A percentile compares a stretch with the other conserved stretches of the same genome.
Evolutionary conservation across 1,284 basidiomycete species (phyloP).

Genomic region (Ganoderma lucidum): DNA sequence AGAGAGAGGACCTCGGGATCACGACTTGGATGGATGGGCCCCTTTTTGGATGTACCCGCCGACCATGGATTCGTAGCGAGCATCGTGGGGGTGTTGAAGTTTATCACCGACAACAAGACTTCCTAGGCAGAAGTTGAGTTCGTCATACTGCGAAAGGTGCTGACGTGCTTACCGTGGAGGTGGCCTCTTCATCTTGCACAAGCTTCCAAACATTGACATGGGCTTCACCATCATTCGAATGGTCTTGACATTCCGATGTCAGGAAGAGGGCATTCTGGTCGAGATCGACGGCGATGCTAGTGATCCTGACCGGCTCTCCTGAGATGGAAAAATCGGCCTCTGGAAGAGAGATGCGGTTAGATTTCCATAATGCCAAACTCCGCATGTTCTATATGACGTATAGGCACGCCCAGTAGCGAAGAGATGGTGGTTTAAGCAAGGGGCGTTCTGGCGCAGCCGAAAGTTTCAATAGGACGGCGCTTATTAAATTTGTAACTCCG

Average conservation of each 20-base stretch:
- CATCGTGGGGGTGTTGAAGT: slow-evolving; percentile 35
- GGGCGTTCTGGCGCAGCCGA: not conserved
- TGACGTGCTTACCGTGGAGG: not conserved
- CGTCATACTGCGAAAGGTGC: not conserved
- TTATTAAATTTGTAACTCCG: not conserved
- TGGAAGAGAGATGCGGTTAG: not conserved
- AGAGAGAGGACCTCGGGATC: slow-evolving; percentile 41
- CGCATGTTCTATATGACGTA: slow-evolving; percentile 9
- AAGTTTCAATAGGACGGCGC: not conserved
- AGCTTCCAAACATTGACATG: slow-evolving; percentile 51
- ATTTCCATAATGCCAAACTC: slow-evolving; percentile 15
- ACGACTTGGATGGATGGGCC: not conserved
- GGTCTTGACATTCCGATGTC: slow-evolving; percentile 62
- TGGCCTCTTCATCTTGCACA: slow-evolving; percentile 34
- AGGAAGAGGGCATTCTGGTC: slow-evolving; percentile 71
- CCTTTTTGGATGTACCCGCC: slow-evolving; percentile 17
- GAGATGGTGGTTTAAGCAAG: not conserved
- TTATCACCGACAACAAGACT: slow-evolving; percentile 32
- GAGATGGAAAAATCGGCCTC: slow-evolving; percentile 21
- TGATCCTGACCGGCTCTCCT: slow-evolving; percentile 37
- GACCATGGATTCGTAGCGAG: slow-evolving; percentile 39
- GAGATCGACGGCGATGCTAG: slow-evolving; percentile 67
- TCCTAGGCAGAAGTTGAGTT: slow-evolving; percentile 9
- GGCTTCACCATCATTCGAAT: slow-evolving; percentile 60
- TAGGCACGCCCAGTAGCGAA: not conserved